phyloP scores from a whole-genome alignment of 257 asterid species.

The Euphrasia confusa region DNA sequence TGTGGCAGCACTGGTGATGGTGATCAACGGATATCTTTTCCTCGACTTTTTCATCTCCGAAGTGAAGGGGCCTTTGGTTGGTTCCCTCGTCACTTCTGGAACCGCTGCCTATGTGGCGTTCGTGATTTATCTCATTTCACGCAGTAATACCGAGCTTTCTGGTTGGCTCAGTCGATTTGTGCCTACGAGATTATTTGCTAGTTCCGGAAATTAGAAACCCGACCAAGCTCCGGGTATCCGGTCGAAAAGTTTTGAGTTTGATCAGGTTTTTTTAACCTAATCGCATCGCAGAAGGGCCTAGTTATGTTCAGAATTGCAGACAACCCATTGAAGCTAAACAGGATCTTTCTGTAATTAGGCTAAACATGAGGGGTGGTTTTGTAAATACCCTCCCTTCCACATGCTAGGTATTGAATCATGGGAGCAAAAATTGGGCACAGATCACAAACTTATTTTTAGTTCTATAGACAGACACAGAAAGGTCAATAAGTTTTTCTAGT shows the following conservation, averaged over 20 bases:
- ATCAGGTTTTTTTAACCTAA: background rate
- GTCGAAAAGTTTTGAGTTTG: slow-evolving; percentile 2
- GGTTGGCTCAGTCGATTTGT: slow-evolving; percentile 41
- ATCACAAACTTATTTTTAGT: no score
- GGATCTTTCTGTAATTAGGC: background rate
- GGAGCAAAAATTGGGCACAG: no score
- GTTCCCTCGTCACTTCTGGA: slow-evolving; percentile 46
- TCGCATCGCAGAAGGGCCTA: no score
- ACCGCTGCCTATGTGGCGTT: slow-evolving; percentile 67
- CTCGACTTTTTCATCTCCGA: slow-evolving; percentile 74
- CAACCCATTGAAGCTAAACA: background rate
- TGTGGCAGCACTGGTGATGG: slow-evolving; percentile 84
- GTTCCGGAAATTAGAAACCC: slow-evolving; percentile 32
- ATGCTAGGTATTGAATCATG: no score
- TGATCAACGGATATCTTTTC: slow-evolving; percentile 85
- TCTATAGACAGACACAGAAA: no score
- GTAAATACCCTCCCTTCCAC: background rate
- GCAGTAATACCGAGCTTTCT: slow-evolving; percentile 39
- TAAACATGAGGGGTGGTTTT: background rate
- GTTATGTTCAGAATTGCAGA: background rate
- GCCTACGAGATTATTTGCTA: slow-evolving; percentile 32
- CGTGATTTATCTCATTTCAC: slow-evolving; percentile 67
- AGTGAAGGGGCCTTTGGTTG: slow-evolving; percentile 57
- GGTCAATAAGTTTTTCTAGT: no score
- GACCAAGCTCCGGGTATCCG: background rate